These are phyloP conservation scores for Chlamydomonas applanata DNA, from an alignment of 139 green algal genomes.

Conservation along the genomic window DNA sequence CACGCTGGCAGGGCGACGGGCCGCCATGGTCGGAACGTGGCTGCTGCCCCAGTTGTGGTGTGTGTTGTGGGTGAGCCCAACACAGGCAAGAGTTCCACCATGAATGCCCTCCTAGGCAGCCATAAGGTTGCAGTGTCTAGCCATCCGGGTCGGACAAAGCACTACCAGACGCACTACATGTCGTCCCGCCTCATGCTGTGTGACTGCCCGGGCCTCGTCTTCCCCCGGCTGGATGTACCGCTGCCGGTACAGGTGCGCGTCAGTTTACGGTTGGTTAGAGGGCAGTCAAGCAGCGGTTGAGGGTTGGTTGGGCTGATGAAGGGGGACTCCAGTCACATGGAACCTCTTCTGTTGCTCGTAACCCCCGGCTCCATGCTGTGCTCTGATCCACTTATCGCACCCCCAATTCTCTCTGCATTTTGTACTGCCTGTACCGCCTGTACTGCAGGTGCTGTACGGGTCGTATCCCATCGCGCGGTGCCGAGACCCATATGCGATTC, in stretches of 20 bases:
- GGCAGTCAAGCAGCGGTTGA: too few relatives aligned
- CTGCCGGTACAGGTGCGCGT: conserved; percentile 57
- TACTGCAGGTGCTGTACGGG: conserved; percentile 61
- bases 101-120: conserved; percentile 63
- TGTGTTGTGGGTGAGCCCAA: conserved; percentile 63
- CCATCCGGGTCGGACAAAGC: conserved; percentile 64
- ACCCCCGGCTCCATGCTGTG: conserved; percentile 2
- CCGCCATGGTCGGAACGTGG: not conserved
- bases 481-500: conserved; percentile 57
- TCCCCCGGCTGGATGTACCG: conserved; percentile 56
- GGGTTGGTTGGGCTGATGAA: too few relatives aligned
- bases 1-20: not conserved
- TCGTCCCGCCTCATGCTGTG: conserved; percentile 54
- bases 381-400: not conserved
- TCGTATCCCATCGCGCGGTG: conserved; percentile 62
- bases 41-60: conserved; percentile 45
- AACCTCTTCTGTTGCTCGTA: too few relatives aligned
- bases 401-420: not conserved
- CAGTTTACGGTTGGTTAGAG: too few relatives aligned
- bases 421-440: not conserved
- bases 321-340: too few relatives aligned
- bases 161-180: conserved; percentile 71
- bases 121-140: conserved; percentile 49
- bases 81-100: conserved; percentile 55
- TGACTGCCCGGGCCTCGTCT: conserved; percentile 73